Conservation (phyloP, 306 rosid genomes). For the Alnus glutinosa region DNA sequence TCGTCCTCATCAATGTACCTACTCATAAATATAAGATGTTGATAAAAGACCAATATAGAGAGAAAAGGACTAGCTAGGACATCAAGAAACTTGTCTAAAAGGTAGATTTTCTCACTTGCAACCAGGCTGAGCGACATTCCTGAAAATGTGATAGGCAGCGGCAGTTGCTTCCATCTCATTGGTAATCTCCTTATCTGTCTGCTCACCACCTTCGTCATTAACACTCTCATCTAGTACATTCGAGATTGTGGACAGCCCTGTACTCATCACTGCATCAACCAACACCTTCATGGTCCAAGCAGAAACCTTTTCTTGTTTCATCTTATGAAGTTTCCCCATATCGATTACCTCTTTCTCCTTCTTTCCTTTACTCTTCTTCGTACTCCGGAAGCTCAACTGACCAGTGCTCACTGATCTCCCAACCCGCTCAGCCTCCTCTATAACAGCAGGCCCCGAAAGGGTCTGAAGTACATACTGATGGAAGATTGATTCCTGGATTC, state of each 20-base stretch:
- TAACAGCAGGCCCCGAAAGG: conserved; percentile 70
- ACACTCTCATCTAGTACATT: conserved; percentile 58
- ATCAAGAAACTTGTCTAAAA: conserved; percentile 3
- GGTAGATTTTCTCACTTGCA: conserved; percentile 57
- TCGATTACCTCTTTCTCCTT: conserved; percentile 61
- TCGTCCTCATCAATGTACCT: conserved; percentile 79
- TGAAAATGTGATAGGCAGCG: conserved; percentile 73
- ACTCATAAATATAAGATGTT: conserved; percentile 16
- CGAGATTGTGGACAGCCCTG: conserved; percentile 83
- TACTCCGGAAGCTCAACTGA: conserved; percentile 64
- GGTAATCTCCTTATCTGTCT: conserved; percentile 67
- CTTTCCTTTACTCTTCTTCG: conserved; percentile 44
- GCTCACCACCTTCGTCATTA: conserved; percentile 43
- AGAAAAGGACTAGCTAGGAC: not conserved
- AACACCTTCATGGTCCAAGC: conserved; percentile 96
- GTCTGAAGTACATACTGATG: conserved; percentile 80
- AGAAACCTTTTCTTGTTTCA: conserved; percentile 88
- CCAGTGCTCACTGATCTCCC: conserved; percentile 53
- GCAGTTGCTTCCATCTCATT: conserved; percentile 93
- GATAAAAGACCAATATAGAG: conserved; percentile 15
- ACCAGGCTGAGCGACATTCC: conserved; percentile 62
- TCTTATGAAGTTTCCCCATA: conserved; percentile 65
- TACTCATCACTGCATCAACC: conserved; percentile 76
- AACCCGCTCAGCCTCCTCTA: conserved; percentile 62
- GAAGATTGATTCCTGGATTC: conserved; percentile 86